Evolutionary conservation across 306 rosid species (phyloP).

Genomic region (Fagus sylvatica): DNA sequence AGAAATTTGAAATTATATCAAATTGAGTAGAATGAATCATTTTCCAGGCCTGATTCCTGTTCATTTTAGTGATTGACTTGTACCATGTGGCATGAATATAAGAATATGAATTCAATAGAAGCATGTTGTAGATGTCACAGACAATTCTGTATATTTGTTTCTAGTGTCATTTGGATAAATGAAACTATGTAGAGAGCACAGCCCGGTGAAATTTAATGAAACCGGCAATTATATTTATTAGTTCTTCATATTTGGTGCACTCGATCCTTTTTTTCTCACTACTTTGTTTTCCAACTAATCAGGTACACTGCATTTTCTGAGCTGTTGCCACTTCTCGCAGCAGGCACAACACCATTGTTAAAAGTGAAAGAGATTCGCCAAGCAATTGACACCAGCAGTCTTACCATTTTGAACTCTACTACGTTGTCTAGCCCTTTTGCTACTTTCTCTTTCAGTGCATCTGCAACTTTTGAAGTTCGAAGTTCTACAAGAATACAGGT

Average conservation of each 20-base stretch:
- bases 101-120: not conserved
- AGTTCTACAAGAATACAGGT: slow-evolving; percentile 93
- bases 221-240: not conserved
- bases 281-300: slow-evolving; percentile 22
- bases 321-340: slow-evolving; percentile 86
- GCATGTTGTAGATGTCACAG: not conserved
- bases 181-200: slow-evolving; percentile 1
- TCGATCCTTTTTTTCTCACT: slow-evolving; percentile 11
- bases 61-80: not conserved
- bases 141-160: not conserved
- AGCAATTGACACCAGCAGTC: slow-evolving; percentile 57
- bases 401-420: slow-evolving; percentile 60
- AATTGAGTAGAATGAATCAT: not conserved
- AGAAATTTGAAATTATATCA: not conserved
- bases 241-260: not conserved
- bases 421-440: slow-evolving; percentile 74
- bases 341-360: slow-evolving; percentile 70
- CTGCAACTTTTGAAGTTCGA: slow-evolving; percentile 87
- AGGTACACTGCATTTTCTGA: slow-evolving; percentile 96
- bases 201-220: slow-evolving; percentile 8
- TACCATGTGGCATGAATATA: not conserved
- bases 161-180: slow-evolving; percentile 21
- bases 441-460: slow-evolving; percentile 71
- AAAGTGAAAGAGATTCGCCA: slow-evolving; percentile 76
- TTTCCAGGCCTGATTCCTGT: not conserved